Conservation (phyloP, 1,284 basidiomycete species). For the Athelia sp. region DNA sequence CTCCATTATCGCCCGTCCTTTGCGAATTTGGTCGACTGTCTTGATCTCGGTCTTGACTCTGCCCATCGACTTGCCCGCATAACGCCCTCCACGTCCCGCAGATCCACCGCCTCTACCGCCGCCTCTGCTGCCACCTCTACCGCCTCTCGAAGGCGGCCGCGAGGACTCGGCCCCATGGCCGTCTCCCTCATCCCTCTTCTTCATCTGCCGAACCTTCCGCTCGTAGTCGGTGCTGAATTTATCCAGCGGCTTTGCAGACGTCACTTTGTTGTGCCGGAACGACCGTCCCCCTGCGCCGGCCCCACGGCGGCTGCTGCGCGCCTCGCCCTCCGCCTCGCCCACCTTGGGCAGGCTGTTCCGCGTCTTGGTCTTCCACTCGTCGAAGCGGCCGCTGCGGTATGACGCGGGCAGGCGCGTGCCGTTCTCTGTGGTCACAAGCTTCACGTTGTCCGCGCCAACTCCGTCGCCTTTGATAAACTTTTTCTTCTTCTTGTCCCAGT, state of each 20-base stretch:
- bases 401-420: slow-evolving; percentile 90
- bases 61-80: slow-evolving; percentile 53
- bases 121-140: slow-evolving; percentile 11
- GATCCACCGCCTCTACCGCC: slow-evolving; percentile 12
- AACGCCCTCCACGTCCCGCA: slow-evolving; percentile 35
- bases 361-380: slow-evolving; percentile 89
- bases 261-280: slow-evolving; percentile 65
- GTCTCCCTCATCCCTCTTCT: slow-evolving; percentile 42
- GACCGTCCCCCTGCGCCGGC: slow-evolving; percentile 40
- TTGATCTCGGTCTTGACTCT: slow-evolving; percentile 78
- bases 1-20: slow-evolving; percentile 57
- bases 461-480: slow-evolving; percentile 88
- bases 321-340: slow-evolving; percentile 71
- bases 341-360: slow-evolving; percentile 70
- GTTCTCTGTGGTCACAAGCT: slow-evolving; percentile 91
- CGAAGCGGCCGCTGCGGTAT: slow-evolving; percentile 90
- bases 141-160: slow-evolving; percentile 5
- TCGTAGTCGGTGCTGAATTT: slow-evolving; percentile 66
- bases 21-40: slow-evolving; percentile 81
- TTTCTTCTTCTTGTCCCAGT: slow-evolving; percentile 97
- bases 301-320: slow-evolving; percentile 22
- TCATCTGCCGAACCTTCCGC: slow-evolving; percentile 57
- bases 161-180: slow-evolving; percentile 15
- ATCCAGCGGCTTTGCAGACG: slow-evolving; percentile 67
- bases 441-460: slow-evolving; percentile 88